Evolutionary conservation across 176 grass and related monocot species (phyloP), one percentile per base, ranked within the genome.

Genomic region (Rhipidocladum racemiflorum): DNA sequence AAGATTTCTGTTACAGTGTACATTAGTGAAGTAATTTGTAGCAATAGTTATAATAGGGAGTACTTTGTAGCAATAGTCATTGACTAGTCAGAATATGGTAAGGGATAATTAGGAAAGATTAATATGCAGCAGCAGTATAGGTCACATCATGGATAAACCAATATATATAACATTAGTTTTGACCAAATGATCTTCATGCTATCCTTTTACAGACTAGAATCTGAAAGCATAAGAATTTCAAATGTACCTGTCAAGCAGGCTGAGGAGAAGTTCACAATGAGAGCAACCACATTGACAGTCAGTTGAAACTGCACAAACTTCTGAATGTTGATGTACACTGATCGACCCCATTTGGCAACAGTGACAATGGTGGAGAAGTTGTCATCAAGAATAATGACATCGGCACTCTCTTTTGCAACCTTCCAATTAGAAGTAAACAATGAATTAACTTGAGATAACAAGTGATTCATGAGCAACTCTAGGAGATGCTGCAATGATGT

Each of bases 291-390:
- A 73, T 97, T 97, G 70, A 97, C 95, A 78, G 92, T 97, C 70
- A 97, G 85, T 74, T 97, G 95, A 77, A 97, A 97, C 81, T 97
- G 95, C 25, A 94, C 95, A 51, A 97, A 97, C 59, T 97, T 97
- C 79, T 97, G 95, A 84, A 97, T 97, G 62, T 97, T 97, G 83
- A 97, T 92, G 81, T 97, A 97, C 55, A 97, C 95, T 30, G 95
- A 97, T 34, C 95, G 88, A 40, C 95, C 95, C 95, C 95, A 97
- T 85, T 92, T 97, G 57, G 92, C 95, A 74, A 97, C 95, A 3
- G 95, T 97, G 15, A 97, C 95, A 13, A 97, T 97, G 40, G 92
- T 94, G 40, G 95, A 97, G 82, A 97, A 97, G 84, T 97, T 97
- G 77, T 97, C 95, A 70, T 97, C 92, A 86, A 97, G 90, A 89